Evolutionary conservation across 2,329 filamentous ascomycete genomes (phyloP), one percentile per base, ranked within the genome.

Genomic region (Cladophialophora immunda): DNA sequence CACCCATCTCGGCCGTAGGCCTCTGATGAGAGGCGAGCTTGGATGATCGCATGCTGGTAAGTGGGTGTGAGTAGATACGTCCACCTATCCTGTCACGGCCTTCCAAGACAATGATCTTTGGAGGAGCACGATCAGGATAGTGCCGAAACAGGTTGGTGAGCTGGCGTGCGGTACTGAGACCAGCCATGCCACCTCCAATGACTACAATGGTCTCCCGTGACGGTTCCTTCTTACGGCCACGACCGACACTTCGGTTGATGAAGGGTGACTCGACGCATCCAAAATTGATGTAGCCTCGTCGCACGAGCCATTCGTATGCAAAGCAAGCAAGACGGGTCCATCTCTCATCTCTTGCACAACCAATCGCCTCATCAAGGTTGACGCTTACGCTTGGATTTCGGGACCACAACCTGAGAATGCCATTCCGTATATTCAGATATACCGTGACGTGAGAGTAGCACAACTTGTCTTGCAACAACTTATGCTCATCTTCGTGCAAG

Each of bases 341-440:
- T 62, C 93, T 89, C 62, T 86, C 85, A 74, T 97, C 93, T 79
- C 89, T 92, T 59, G 93, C 92, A 81, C 94, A 98, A 3, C 95
- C 95, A 53, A 94, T 87, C 6, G 95, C 95, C 78, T 97, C 93
- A 76, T 94, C 89, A 56, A 90, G 86, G 29, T 90, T 91, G 13
- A 99, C 91, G 68, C 89, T 88, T 50, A 93, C 87, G 76, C 94
- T 88, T 7, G 95, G 93, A 75, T 96, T 97, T 72, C 90, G 87
- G 38, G 92, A 86, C 95, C 95, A 99, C 47, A 98, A 81, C 63
- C 95, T 87, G 61, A 99, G 82, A 66, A 99, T 97, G 17, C 93
- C 92, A 78, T 99, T 99, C 73, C 95, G 88, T 69, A 99, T 95
- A 77, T 98, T 98, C 62, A 99, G 83, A 79, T 99, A 99, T 13